Base-by-base conservation (phyloP, 2,329 filamentous ascomycete genomes). In the Sclerotinia nivalis region DNA sequence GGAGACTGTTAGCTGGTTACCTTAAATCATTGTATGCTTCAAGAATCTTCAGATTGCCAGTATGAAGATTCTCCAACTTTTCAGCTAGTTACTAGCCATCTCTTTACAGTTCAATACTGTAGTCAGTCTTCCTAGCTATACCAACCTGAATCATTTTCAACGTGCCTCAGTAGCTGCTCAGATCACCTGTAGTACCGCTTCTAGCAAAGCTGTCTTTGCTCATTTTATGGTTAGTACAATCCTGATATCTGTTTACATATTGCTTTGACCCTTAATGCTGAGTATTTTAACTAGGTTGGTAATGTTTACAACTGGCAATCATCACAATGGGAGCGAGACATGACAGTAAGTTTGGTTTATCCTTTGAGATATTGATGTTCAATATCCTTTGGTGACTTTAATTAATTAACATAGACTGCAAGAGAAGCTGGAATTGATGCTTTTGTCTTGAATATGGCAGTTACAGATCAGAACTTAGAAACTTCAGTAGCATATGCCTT, bases 221-320 rank as follows among this genome's bases (percentile, higher is more conserved):
- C 60, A 62, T 49, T 62, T 62, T 10, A 62, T 62, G 60, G 60
- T 62, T 25, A 37, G 60, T 50, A 13, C 12, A 47, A 12, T 18
- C 2, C 18, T 31, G 18, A 34, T 4, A n/a, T 25, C 12, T n/a
- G 12, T 3, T 58, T 25, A 7, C 34, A 58, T 6, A 7, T 58
- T 15, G 2, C 8, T 62, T 62, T 37, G 18, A n/a, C 34, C 22
- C 20, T 50, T 3, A 34, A 28, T 34, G 3, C 10, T 49, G 31
- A 45, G 13, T 34, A 4, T 28, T 34, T 34, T 18, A 47, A 31
- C 20, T 31, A 62, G 60, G 60, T 62, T 13, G 60, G 60, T 15
- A 62, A 62, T n/a, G 60, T 49, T 18, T 47, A 47, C 8, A 31
- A 22, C 15, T 62, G 60, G 60, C 31, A 12, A 20, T 9, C 22